Base-by-base conservation (phyloP, 768 basidiomycete species). In the Russula sp. region DNA sequence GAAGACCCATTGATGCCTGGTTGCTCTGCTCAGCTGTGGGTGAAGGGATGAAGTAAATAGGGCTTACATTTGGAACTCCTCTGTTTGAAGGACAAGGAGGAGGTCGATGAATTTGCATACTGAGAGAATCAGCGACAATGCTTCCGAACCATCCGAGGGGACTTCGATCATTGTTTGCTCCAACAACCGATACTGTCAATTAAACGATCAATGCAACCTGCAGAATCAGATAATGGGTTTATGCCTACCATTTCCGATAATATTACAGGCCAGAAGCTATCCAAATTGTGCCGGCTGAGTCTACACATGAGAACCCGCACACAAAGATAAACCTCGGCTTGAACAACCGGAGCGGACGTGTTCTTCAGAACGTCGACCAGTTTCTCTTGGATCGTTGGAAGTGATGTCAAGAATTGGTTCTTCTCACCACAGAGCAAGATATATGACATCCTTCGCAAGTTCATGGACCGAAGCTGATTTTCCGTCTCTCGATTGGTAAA, bases 1-100 rank as follows among this genome's bases (percentile, higher is more conserved):
- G 74, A 98, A 99, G 71, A 97, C 91, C 96, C 97, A 99, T 78
- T 99, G 94, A 74, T 98, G 91, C 73, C 89, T 92, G 68, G 22
- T 57, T 28, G n/a, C 36, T 28, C 34, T 14, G 26, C 46, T 66
- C 13, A 67, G 69, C 5, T 4, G 34, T 30, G 32, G 32, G 38
- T 22, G n/a, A 16, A 34, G 20, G 24, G 2, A 32, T 14, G 58
- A 53, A 46, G 55, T n/a, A 34, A 59, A 52, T 44, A 20, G 24
- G 14, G 57, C 72, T 42, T 72, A 97, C 96, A 98, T 90, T 76
- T 98, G 97, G 75, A 98, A 99, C 74, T 98, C 96, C 72, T 95
- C 93, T 0, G 93, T 96, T 73, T 98, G 95, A 28, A 99, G 77
- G 3, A 91, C 88, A 13, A 98, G 81, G n/a, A 98, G 77, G 6